These are phyloP conservation scores for Micromonas commoda DNA, from an alignment of 139 green algal genomes.

Conservation along the genomic window DNA sequence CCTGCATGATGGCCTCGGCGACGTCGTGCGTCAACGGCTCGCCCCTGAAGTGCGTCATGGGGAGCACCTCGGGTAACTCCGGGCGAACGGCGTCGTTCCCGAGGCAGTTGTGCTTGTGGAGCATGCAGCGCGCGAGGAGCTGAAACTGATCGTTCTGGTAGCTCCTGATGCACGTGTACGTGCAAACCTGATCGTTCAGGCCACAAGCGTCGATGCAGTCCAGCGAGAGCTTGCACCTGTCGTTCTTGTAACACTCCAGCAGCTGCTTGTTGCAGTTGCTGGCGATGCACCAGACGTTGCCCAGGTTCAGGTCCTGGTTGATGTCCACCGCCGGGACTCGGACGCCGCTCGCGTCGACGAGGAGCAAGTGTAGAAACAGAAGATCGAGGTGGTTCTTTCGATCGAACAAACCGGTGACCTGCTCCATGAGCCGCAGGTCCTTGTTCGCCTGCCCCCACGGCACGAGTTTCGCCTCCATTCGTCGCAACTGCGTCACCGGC, in stretches of 20 bases:
- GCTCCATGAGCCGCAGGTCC: constrained; percentile 8
- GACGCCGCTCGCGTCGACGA: constrained; percentile 10
- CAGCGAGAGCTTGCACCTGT: constrained; percentile 68
- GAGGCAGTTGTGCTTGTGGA: constrained; percentile 94
- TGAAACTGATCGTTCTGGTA: constrained; percentile 79
- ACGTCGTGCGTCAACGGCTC: constrained; percentile 63
- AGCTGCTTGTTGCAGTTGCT: constrained; percentile 64
- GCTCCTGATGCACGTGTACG: constrained; percentile 80
- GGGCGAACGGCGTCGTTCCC: constrained; percentile 41
- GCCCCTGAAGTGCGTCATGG: constrained; percentile 69
- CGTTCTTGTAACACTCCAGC: constrained; percentile 61
- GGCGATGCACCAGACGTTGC: constrained; percentile 20
- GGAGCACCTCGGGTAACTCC: constrained; percentile 48
- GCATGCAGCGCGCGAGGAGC: constrained; percentile 85
- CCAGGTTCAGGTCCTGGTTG: constrained; percentile 13
- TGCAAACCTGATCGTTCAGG: constrained; percentile 86
- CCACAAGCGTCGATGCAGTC: constrained; percentile 71
- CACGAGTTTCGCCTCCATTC: background rate
- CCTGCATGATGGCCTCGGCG: constrained; percentile 62
- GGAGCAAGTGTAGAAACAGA: constrained; percentile 7
- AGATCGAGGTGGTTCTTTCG: constrained; percentile 19
- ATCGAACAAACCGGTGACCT: constrained; percentile 12
- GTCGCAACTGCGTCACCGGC: background rate
- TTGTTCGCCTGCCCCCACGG: background rate
- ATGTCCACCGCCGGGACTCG: constrained; percentile 3